Conservation (phyloP, 495 filamentous ascomycete genomes). For the Talaromyces trachyspermus region DNA sequence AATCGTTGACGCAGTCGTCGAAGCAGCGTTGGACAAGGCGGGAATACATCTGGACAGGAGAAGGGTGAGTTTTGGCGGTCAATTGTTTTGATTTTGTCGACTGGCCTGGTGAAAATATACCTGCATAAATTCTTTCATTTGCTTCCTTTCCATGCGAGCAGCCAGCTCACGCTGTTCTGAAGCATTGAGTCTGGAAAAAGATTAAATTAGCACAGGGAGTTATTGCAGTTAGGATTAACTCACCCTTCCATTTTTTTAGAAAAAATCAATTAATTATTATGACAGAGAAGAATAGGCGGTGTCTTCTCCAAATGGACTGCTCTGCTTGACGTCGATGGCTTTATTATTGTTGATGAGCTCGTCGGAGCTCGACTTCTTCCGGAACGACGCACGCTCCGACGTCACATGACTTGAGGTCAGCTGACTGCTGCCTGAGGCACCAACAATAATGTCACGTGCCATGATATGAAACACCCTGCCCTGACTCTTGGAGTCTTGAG, state of each 20-base stretch:
- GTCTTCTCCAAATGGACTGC: no score
- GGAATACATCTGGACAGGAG: constrained; percentile 73
- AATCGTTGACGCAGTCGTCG: constrained; percentile 94
- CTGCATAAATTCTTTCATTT: constrained; percentile 97
- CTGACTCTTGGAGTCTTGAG: no score
- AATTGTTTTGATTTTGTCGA: not conserved
- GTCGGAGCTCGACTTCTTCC: constrained; percentile 3
- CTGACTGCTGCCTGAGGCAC: constrained; percentile 2
- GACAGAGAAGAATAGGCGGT: no score
- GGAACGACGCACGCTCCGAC: constrained; percentile 9
- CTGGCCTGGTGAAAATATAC: constrained; percentile 44
- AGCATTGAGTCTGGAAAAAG: constrained; percentile 50
- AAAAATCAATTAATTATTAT: no score
- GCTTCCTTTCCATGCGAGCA: constrained; percentile 85
- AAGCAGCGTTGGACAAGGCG: constrained; percentile 94
- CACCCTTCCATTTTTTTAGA: constrained; percentile 37
- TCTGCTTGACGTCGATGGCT: not conserved
- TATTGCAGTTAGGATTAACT: constrained; percentile 13
- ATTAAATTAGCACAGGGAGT: constrained; percentile 8
- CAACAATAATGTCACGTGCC: not conserved
- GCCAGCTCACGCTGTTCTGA: constrained; percentile 89
- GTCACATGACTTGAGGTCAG: constrained; percentile 11
- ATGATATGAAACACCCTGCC: no score
- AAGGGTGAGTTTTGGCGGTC: not conserved
- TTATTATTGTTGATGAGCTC: no score